Base-by-base conservation (phyloP, 768 basidiomycete species). In the Leccinum arenicola region DNA sequence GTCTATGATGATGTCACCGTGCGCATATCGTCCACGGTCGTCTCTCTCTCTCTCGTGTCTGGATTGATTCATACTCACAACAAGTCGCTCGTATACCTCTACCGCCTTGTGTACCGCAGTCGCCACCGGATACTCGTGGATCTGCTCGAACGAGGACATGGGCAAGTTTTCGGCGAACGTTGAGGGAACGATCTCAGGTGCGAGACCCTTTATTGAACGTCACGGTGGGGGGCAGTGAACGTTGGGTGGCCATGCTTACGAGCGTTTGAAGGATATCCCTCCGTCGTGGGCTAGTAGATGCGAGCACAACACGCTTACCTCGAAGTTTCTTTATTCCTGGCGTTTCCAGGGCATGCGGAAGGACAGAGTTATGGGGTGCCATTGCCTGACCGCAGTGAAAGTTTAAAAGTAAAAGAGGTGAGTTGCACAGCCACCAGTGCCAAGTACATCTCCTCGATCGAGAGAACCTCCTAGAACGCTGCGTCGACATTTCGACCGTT, bases 11-110 rank as follows among this genome's bases (percentile, higher is more conserved):
- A 33, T 6, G n/a, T 10, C 9, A 43, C n/a, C 40, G 40, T 43
- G n/a, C 27, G 29, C 35, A 35, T 15, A 40, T 50, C 56, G 31
- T 33, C 33, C 19, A 43, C n/a, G 11, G 19, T 45, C 10, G 19
- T n/a, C 4, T 45, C 19, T 19, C 43, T 45, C 50, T 45, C 50
- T 21, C 36, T 14, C 15, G 0, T 25, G 15, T 47, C 10, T 6
- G 47, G 11, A 23, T 23, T 9, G 2, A 25, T 2, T 48, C 3
- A 0, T 1, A 74, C 84, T 66, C 64, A 86, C 82, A 52, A 91
- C 85, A n/a, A 94, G 77, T n/a, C 86, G 77, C 72, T 88, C 84
- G 68, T 95, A 95, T 21, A 93, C 95, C 71, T 95, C 91, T 43
- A 88, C 85, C 29, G 85, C 95, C 82, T 91, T 90, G 64, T 88